Evolutionary conservation across 2,329 filamentous ascomycete genomes (phyloP).

Genomic region (Microsporum audouinii): DNA sequence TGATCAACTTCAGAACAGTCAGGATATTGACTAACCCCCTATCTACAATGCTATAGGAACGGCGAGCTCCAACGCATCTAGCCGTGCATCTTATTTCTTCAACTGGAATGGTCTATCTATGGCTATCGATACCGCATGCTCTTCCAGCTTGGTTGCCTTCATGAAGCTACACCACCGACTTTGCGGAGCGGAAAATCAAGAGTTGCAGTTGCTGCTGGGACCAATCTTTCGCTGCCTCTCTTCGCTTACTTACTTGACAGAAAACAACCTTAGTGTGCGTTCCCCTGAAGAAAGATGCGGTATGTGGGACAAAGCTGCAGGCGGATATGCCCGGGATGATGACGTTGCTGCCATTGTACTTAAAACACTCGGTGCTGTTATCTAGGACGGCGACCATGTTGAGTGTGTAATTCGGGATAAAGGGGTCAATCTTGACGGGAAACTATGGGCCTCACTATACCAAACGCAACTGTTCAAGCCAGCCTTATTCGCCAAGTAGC

Average conservation of each 20-base stretch:
- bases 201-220: slow-evolving; percentile 18
- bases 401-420: slow-evolving; percentile 31
- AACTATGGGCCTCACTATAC: slow-evolving; percentile 20
- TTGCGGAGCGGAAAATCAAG: slow-evolving; percentile 12
- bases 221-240: slow-evolving; percentile 8
- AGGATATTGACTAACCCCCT: too few species aligned
- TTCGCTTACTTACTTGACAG: too few species aligned
- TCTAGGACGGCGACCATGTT: slow-evolving; percentile 32
- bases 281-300: slow-evolving; percentile 22
- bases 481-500: slow-evolving; percentile 10
- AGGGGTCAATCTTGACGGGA: slow-evolving; percentile 33
- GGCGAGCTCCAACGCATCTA: background rate
- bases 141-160: slow-evolving; percentile 9
- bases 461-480: slow-evolving; percentile 18
- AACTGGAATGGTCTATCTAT: slow-evolving; percentile 10
- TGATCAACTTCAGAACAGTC: slow-evolving; percentile 13
- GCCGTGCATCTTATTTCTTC: slow-evolving; percentile 12
- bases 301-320: slow-evolving; percentile 26
- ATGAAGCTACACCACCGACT: slow-evolving; percentile 12
- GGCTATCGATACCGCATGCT: slow-evolving; percentile 15
- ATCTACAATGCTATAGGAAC: too few species aligned
- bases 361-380: slow-evolving; percentile 31
- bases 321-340: slow-evolving; percentile 38
- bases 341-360: slow-evolving; percentile 30
- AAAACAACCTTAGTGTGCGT: slow-evolving; percentile 23